Base-by-base conservation (phyloP, 768 basidiomycete genomes). In the Clitopilus hobsonii region DNA sequence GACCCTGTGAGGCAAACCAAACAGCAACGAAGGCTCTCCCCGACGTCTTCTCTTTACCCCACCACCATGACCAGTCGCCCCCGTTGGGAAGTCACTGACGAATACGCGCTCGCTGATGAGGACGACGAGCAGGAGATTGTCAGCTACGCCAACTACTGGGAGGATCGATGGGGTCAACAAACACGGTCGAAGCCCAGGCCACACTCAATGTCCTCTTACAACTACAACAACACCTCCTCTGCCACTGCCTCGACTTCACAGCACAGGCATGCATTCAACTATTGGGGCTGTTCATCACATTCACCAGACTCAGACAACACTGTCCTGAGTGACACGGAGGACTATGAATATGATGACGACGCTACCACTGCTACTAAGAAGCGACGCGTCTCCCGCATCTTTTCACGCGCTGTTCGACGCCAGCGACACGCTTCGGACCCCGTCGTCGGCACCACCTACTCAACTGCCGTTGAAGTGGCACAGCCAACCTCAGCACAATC, bases 61-160 rank as follows among this genome's bases (percentile, higher is more conserved):
- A 60, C 54, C 32, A 49, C 52, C 41, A 49, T 53, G 23, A 25
- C 54, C 13, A 25, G 60, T 14, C 66, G 70, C 1, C 67, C 74
- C 0, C 63, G 57, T 0, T 76, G 73, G 73, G 76, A 75, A 48
- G 61, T 59, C 5, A 56, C 62, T 14, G 62, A 65, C 22, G 61
- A 59, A 24, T 64, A 65, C 47, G 61, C 59, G 3, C 62, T 66
- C 45, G 51, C 53, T n/a, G 60, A 67, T 23, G 67, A 70, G 48
- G 68, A 68, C 22, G 63, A 67, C 22, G 65, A 58, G 8, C 41
- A 52, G 13, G 54, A 59, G 23, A 41, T 52, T 3, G 41, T 45
- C 41, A 45, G 41, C 41, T 45, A 45, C 41, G 41, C 41, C 41
- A 45, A 45, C 41, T 45, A 45, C 41, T 45, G 41, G 41, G 41